Evolutionary conservation across 768 basidiomycete species (phyloP), one percentile per base, ranked within the genome.

Genomic region (Mycena kentingensis): DNA sequence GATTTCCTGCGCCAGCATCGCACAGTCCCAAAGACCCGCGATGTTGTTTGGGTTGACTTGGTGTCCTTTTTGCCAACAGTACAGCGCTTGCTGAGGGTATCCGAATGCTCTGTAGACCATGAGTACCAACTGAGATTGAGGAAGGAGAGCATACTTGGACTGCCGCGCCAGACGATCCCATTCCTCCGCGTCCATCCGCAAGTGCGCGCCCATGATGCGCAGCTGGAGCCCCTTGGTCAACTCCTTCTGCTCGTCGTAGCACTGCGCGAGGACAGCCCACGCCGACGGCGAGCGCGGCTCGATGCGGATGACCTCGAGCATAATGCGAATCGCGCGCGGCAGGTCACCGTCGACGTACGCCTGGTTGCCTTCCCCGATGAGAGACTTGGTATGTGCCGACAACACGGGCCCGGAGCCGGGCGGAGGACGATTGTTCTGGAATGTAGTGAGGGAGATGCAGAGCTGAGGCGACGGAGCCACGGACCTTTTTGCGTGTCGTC

Each of bases 221-320:
- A 93, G 77, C 65, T 93, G 90, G 12, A 96, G 71, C 0, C 86
- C 88, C 55, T 87, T 88, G 46, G 87, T 77, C 2, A 67, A 65
- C 52, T 95, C 82, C 5, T 79, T 75, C 65, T 82, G 70, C 61
- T 93, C 90, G 28, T 84, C 80, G 64, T 93, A 88, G 61, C 90
- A 91, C 57, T 87, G 82, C 2, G 90, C 92, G 5, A 98, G 80
- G 0, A 93, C 90, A 7, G 84, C 82, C 95, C 95, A 99, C 1
- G 93, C 90, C 2, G 82, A 71, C 0, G 79, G 75, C 2, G 93
- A 88, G 16, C 89, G 82, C 2, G 95, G 93, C 65, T 99, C 96
- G 50, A 94, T 91, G 8, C 92, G 83, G 48, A 99, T 93, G 58
- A 97, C 90, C 64, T 98, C 93, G 65, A 88, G 85, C 82, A 94